A percentile compares a stretch with the other conserved stretches of the same genome.
Conservation (phyloP, 2,329 filamentous ascomycete species). For the Aureobasidium sp. region DNA sequence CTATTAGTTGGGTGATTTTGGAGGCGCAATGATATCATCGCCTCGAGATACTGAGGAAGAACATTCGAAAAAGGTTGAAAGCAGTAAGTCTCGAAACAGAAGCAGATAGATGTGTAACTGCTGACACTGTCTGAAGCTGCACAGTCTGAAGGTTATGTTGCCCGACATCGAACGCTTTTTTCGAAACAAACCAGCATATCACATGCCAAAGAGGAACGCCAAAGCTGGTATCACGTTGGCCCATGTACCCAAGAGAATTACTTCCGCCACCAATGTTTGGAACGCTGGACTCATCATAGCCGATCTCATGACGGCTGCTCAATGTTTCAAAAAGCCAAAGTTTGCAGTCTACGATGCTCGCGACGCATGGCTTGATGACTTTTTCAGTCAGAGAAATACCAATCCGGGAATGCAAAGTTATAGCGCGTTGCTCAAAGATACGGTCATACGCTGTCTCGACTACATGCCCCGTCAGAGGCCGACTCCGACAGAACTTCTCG, state of each 20-base stretch:
- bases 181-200: neutral
- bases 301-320: neutral
- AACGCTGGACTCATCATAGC: neutral
- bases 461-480: neutral
- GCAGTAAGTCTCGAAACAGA: neutral
- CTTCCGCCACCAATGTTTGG: slow-evolving; percentile 2
- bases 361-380: neutral
- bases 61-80: neutral
- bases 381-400: neutral
- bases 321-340: neutral
- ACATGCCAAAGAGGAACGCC: neutral
- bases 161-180: neutral
- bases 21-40: neutral
- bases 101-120: neutral
- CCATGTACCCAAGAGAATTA: neutral
- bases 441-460: neutral
- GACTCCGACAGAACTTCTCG: neutral
- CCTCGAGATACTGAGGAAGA: neutral
- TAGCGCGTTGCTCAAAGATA: neutral
- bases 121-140: neutral
- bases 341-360: neutral
- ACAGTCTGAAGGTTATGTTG: neutral
- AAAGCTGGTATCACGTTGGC: neutral
- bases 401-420: neutral
- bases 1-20: slow-evolving; percentile 5